phyloP scores from a whole-genome alignment of 306 rosid genomes.

The Prinsepia uniflora region DNA sequence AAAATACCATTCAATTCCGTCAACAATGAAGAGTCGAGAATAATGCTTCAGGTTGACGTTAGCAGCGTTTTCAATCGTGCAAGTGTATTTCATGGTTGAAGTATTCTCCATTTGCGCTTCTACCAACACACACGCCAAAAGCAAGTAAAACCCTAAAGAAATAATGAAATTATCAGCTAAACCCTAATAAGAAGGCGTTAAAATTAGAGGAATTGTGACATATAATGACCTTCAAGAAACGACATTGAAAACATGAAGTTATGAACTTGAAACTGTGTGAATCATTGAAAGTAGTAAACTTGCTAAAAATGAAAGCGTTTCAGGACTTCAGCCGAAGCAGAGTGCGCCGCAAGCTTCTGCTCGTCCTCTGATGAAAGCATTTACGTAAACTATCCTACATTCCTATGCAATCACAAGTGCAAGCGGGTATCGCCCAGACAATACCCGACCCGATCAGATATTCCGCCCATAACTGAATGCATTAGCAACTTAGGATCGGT shows the following conservation, averaged over 20 bases:
- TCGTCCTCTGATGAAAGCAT: conserved; percentile 31
- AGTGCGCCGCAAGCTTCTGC: conserved; percentile 49
- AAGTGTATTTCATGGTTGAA: conserved; percentile 52
- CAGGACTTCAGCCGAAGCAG: conserved; percentile 46
- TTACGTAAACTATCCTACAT: too few relatives aligned
- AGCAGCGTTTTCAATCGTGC: conserved; percentile 57
- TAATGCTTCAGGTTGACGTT: conserved; percentile 49
- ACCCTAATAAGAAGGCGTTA: background rate
- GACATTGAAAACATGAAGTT: background rate
- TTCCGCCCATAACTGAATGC: too few relatives aligned
- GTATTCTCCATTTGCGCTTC: conserved; percentile 53
- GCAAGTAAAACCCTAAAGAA: background rate
- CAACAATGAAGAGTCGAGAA: conserved; percentile 50
- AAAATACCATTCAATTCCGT: conserved; percentile 51
- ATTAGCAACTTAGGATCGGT: too few relatives aligned
- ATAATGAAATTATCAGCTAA: background rate
- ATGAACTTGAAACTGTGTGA: conserved; percentile 5
- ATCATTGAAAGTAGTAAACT: background rate
- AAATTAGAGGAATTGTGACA: background rate
- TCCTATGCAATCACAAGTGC: too few relatives aligned
- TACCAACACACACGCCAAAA: conserved; percentile 18
- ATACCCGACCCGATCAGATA: too few relatives aligned
- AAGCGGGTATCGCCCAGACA: too few relatives aligned
- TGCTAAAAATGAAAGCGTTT: conserved; percentile 32
- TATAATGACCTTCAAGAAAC: conserved; percentile 16